Conservation (phyloP, 768 basidiomycete genomes). For the Lactifluus hygrophoroides region DNA sequence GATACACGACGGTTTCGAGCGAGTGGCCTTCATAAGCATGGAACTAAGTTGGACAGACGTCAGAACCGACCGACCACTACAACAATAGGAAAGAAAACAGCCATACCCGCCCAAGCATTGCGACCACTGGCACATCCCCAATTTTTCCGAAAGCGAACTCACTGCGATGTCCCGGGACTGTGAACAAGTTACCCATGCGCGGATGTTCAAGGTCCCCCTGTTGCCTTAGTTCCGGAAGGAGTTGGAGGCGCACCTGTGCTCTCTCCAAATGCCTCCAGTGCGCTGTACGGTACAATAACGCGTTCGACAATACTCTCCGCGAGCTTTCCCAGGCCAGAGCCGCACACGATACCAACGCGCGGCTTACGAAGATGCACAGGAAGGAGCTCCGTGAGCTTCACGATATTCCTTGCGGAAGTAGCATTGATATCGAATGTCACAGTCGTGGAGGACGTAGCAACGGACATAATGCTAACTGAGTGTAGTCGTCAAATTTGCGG, state of each 20-base stretch:
- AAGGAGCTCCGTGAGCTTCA: constrained; percentile 23
- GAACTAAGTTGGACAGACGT: constrained; percentile 46
- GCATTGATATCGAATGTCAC: not conserved
- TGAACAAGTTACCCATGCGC: too few species aligned
- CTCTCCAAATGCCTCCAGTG: constrained; percentile 63
- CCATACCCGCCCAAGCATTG: constrained; percentile 79
- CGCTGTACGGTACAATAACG: constrained; percentile 53
- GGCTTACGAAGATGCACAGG: constrained; percentile 42
- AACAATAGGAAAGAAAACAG: not conserved
- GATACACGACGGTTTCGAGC: constrained; percentile 62
- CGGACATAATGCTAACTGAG: not conserved
- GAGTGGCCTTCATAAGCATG: constrained; percentile 81
- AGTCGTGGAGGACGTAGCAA: not conserved
- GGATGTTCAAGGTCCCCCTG: not conserved
- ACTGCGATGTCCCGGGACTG: constrained; percentile 79
- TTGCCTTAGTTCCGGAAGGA: not conserved
- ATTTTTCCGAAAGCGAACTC: constrained; percentile 73
- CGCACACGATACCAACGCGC: constrained; percentile 76
- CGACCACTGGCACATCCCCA: constrained; percentile 73
- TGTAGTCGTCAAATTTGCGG: too few species aligned
- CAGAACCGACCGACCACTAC: too few species aligned
- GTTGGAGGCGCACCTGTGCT: constrained; percentile 53
- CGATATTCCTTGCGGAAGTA: constrained; percentile 28
- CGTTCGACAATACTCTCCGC: constrained; percentile 50
- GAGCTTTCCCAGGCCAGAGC: constrained; percentile 75